Evolutionary conservation across 2,329 filamentous ascomycete genomes (phyloP), one percentile per base, ranked within the genome.

Genomic region (Pseudogymnoascus sp.): DNA sequence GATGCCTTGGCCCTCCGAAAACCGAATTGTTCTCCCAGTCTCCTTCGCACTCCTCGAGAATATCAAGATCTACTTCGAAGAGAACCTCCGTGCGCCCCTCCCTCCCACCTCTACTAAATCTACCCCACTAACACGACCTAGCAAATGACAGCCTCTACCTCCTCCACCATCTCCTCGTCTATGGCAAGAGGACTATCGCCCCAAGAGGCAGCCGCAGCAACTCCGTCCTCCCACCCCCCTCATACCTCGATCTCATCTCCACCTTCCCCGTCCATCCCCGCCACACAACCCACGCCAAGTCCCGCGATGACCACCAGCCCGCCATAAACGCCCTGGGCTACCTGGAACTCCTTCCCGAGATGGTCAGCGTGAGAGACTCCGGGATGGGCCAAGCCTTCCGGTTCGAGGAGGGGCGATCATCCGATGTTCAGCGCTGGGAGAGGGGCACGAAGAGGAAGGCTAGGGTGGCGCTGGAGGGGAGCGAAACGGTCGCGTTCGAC

Each of bases 241-340:
- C 85, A 63, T 87, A 93, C 67, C 79, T 97, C 23, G 87, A 90
- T 7, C 79, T 97, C 7, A 82, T 92, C n/a, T 85, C 82, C 46
- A 95, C 91, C 1, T 79, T 97, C n/a, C 76, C 88, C n/a, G 83
- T 95, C 13, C 91, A 96, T 70, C 93, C 93, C 0, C 77, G 79
- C 23, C 84, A 89, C 67, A 97, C 93, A 0, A 95, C 88, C 2
- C 86, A 90, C 60, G 83, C 88, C 3, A 80, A 82, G 29, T 83
- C 85, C 7, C 70, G 77, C 11, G 86, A 89, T 19, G 44, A 50
- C 21, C 44, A 50, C 44, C 13, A n/a, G 3, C 4, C 23, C 6
- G 44, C 13, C 13, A 5, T 50, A 9, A 4, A n/a, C 5, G 44
- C 44, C 13, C 13, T 50, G 4, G 2, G 13, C 6, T 50, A 50